These are phyloP conservation scores for Gnomoniopsis smithogilvyi DNA, from an alignment of 2,329 filamentous ascomycete genomes.

Conservation along the genomic window DNA sequence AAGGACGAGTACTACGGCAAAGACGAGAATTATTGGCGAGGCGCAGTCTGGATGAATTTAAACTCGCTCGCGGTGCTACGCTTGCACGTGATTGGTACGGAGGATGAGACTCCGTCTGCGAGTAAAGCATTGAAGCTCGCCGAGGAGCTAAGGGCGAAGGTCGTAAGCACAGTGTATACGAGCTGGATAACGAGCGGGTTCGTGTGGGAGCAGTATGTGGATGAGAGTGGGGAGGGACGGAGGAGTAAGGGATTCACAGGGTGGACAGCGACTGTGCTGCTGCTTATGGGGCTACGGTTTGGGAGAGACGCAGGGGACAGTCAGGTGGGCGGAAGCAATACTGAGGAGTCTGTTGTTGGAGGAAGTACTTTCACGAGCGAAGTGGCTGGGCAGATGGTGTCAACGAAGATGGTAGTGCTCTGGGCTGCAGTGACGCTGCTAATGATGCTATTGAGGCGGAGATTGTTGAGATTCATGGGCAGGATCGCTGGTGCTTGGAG, in stretches of 20 bases:
- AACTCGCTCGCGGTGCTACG: conserved; percentile 51
- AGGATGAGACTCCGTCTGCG: not conserved
- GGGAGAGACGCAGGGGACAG: not conserved
- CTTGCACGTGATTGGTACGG: conserved; percentile 37
- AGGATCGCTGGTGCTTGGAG: not conserved
- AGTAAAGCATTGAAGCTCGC: conserved; percentile 19
- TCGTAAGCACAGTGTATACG: conserved; percentile 26
- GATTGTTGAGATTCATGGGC: conserved; percentile 5
- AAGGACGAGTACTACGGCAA: conserved; percentile 17
- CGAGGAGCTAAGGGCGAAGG: conserved; percentile 16
- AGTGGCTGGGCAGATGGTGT: not conserved
- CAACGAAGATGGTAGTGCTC: not conserved
- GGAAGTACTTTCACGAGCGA: not conserved
- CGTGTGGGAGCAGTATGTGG: conserved; percentile 71
- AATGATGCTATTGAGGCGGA: conserved; percentile 2
- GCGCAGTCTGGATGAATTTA: conserved; percentile 22
- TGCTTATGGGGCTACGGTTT: conserved; percentile 52
- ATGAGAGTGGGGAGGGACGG: conserved; percentile 63
- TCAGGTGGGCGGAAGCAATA: not conserved
- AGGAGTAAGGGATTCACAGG: conserved; percentile 69
- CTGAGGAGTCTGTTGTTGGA: not conserved
- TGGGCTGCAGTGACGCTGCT: not conserved
- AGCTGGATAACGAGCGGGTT: conserved; percentile 66
- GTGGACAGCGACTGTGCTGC: conserved; percentile 70
- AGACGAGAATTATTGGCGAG: conserved; percentile 23